phyloP scores from a whole-genome alignment of 2,329 filamentous ascomycete genomes.

The Colletotrichum incanum region DNA sequence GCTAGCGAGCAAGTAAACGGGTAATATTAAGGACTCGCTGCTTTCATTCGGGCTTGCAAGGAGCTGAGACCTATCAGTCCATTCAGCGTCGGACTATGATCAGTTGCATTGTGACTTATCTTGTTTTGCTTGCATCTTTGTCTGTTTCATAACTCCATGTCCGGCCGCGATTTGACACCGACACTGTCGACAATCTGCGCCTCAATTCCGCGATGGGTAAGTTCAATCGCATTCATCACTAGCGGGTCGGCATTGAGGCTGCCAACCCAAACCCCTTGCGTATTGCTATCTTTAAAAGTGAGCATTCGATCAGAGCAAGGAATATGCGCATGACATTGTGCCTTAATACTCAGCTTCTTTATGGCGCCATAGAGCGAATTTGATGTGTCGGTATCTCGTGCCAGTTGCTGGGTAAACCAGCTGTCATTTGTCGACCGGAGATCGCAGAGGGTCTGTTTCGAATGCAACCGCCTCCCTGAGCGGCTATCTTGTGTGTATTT shows the following conservation, averaged over 20 bases:
- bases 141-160: not conserved
- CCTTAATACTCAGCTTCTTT: not conserved
- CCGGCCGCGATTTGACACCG: not conserved
- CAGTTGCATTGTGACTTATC: not conserved
- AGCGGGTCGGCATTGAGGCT: not conserved
- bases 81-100: not conserved
- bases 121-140: not conserved
- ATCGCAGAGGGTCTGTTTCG: not conserved
- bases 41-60: too few relatives aligned
- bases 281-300: too few relatives aligned
- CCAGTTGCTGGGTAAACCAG: not conserved
- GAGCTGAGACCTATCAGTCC: too few relatives aligned
- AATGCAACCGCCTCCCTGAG: accelerated
- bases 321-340: too few relatives aligned
- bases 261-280: not conserved
- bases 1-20: not conserved
- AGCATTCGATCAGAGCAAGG: too few relatives aligned
- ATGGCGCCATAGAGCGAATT: not conserved
- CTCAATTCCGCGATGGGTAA: too few relatives aligned
- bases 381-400: not conserved
- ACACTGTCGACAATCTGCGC: not conserved
- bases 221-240: too few relatives aligned
- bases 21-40: not conserved
- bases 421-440: not conserved
- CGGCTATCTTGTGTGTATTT: too few relatives aligned